Conservation (phyloP, 352 stramenopile species). For the Pythium utonaiense region DNA sequence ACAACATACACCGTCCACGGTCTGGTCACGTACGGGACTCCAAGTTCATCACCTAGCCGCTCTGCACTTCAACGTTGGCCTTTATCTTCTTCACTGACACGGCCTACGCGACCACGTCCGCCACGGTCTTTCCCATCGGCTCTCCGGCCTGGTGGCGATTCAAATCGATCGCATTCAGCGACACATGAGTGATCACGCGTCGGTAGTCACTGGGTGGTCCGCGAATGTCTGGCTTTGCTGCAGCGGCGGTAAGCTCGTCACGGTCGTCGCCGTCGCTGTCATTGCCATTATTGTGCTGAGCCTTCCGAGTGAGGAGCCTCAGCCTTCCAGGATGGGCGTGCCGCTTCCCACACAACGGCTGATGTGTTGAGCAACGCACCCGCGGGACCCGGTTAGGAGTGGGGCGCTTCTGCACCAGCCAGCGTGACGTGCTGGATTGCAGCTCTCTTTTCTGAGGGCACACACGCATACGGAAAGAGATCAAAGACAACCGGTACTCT, state of each 20-base stretch:
- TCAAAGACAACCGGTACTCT: too few species aligned
- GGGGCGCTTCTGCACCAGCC: too few species aligned
- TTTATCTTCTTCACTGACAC: constrained; percentile 42
- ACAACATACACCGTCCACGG: constrained; percentile 54
- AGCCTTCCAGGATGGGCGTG: too few species aligned
- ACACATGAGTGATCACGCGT: constrained; percentile 58
- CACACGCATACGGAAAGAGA: too few species aligned
- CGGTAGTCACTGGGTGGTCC: constrained; percentile 58
- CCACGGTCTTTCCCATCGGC: constrained; percentile 33
- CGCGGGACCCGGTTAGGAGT: too few species aligned
- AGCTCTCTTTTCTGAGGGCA: too few species aligned
- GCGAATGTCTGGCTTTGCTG: constrained; percentile 56
- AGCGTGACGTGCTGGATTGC: too few species aligned
- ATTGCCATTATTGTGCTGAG: neutral
- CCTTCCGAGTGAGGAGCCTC: neutral
- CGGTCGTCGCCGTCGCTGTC: constrained; percentile 31
- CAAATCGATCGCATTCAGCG: constrained; percentile 67
- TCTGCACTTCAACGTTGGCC: constrained; percentile 56
- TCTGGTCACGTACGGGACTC: constrained; percentile 71
- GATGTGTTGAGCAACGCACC: too few species aligned
- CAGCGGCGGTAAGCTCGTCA: constrained; percentile 52
- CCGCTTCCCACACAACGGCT: too few species aligned
- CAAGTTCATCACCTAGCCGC: constrained; percentile 60
- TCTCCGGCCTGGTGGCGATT: constrained; percentile 60
- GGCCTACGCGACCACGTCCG: constrained; percentile 50